Base-by-base conservation (phyloP, 805 yeast species). In the Pichia kluyveri region DNA sequence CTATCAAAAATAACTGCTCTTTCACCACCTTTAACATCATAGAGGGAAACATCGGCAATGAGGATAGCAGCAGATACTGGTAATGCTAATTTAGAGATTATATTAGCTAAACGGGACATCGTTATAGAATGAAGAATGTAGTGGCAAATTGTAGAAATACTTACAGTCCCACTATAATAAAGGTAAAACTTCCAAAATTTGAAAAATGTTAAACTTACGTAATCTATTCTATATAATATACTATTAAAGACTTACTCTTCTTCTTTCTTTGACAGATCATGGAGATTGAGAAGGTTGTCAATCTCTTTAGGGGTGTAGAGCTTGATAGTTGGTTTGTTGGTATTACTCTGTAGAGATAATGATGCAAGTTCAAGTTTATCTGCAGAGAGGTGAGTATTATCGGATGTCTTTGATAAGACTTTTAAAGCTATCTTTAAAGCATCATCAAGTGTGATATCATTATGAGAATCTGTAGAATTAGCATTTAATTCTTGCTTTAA, bases 1-100 rank as follows among this genome's bases (percentile, higher is more conserved):
- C 99, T 76, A 71, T 93, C 98, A 62, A 93, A 93, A 54, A 93
- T 85, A 46, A 93, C 96, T 26, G 97, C 99, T 64, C 99, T 76
- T 50, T 86, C 79, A 48, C 99, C 99, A 51, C 99, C 99, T 62
- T 84, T 82, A 38, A 93, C 99, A 62, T 93, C 98, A 64, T 88
- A 93, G 69, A 93, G 72, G 30, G 97, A 82, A 58, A 84, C 79
- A 62, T 88, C 91, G 9, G 83, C 84, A 11, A 84, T 81, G 37
- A 87, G 72, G 45, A 82, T 63, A 19, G 84, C 82, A 14, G 82
- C 61, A 59, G 90, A 90, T 4, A 76, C 75, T 10, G 93, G 93
- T 36, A 83, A 65, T 4, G 91, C 91, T 49, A 86, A 65, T 57
- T 60, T 67, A 39, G 76, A 67, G 51, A 71, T 60, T 23, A 62